These are phyloP conservation scores for Spathaspora sp. DNA, from an alignment of 805 yeast species.

Conservation along the genomic window DNA sequence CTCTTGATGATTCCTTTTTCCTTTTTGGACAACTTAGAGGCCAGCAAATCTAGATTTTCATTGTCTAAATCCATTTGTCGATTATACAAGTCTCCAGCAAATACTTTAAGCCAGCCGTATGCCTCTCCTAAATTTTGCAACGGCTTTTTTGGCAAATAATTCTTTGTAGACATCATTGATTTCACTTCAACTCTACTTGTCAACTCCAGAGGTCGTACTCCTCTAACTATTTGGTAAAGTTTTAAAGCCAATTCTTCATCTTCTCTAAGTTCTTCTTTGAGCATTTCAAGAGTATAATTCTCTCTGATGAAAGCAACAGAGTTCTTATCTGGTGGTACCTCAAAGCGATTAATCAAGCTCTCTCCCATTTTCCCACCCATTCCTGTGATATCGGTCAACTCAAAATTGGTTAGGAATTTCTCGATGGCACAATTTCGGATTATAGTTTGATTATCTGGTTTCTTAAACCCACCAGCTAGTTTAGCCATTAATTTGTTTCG, in stretches of 20 bases:
- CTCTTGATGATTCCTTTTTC: constrained; percentile 32
- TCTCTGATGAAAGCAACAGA: constrained; percentile 49
- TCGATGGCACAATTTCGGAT: constrained; percentile 47
- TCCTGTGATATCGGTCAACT: constrained; percentile 77
- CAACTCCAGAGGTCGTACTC: constrained; percentile 53
- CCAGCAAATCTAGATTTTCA: constrained; percentile 41
- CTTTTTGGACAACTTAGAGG: constrained; percentile 16
- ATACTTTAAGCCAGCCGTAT: constrained; percentile 76
- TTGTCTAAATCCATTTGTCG: constrained; percentile 73
- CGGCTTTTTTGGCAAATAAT: constrained; percentile 55
- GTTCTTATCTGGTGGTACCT: constrained; percentile 45
- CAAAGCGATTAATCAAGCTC: constrained; percentile 45
- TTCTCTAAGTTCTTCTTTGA: constrained; percentile 21
- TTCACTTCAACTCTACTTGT: constrained; percentile 60
- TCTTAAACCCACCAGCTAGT: constrained; percentile 77
- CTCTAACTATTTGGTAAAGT: constrained; percentile 62
- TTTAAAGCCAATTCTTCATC: constrained; percentile 51
- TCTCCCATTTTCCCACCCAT: constrained; percentile 89
- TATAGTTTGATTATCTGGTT: constrained; percentile 85
- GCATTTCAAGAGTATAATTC: constrained; percentile 31
- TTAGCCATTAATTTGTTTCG: constrained; percentile 77
- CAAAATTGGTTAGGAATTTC: constrained; percentile 56
- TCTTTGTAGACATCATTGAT: constrained; percentile 87
- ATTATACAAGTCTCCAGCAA: constrained; percentile 71
- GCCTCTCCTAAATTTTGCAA: constrained; percentile 56